Evolutionary conservation across 2,329 filamentous ascomycete species (phyloP).

Genomic region (Aspergillus pseudoviridinutans): DNA sequence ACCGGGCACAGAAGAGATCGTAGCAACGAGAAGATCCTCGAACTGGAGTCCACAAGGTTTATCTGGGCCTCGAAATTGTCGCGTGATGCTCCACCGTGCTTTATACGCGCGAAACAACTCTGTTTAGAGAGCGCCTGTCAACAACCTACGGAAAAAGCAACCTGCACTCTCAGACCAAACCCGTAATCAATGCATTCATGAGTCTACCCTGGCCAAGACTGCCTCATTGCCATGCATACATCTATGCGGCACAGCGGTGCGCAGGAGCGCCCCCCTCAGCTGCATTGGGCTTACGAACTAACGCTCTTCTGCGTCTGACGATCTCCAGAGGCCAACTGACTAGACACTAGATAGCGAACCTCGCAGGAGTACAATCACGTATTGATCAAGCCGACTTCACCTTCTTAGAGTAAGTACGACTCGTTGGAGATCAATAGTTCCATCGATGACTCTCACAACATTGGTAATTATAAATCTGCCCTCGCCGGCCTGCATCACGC

Average conservation of each 20-base stretch:
- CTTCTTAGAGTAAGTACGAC: background rate
- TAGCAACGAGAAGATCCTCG: conserved; percentile 10
- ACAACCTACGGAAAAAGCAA: conserved; percentile 1
- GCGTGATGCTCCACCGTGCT: conserved; percentile 5
- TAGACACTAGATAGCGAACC: background rate
- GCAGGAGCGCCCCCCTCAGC: conserved; percentile 13
- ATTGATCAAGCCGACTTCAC: background rate
- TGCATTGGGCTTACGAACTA: conserved; percentile 17
- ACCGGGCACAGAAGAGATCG: conserved; percentile 2
- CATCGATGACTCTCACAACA: background rate
- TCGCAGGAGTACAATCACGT: background rate
- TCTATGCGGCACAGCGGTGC: conserved; percentile 11
- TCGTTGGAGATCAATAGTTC: background rate
- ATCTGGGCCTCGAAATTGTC: conserved; percentile 3
- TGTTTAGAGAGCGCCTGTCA: background rate
- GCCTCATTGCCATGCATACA: conserved; percentile 15
- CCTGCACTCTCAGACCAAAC: conserved; percentile 1
- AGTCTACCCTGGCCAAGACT: conserved; percentile 5
- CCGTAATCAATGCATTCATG: conserved; percentile 8
- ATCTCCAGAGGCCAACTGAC: conserved; percentile 8
- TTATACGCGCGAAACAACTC: conserved; percentile 7
- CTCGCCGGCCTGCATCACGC: background rate
- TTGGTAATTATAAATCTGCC: background rate
- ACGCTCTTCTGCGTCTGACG: conserved; percentile 12
- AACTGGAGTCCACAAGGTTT: conserved; percentile 10